Evolutionary conservation across 192 early-diverging fungal genomes (phyloP), one percentile per base, ranked within the genome.

Genomic region (Backusella australiensis): DNA sequence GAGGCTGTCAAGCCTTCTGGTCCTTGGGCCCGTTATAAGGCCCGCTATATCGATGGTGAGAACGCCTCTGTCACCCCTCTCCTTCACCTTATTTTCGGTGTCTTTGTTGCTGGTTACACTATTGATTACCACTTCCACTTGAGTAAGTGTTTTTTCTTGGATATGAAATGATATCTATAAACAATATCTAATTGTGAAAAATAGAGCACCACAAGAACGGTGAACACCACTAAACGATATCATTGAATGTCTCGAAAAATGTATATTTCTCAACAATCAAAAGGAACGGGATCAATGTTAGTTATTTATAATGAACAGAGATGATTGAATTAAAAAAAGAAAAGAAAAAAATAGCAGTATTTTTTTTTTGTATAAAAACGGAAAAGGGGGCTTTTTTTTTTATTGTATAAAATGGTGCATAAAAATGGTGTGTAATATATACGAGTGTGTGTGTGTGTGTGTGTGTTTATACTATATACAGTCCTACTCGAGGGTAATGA

Each of bases 141-240:
- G 83, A 90, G 88, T 89, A 89, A 85, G 87, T 84, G 19, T 70
- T 21, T 52, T 19, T 21, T 6, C 11, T 11, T 26, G 1, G 7
- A 26, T 26, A 23, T 29, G n/a, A 32, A 32, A 32, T 32, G 2
- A 32, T 3, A 32, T 32, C 0, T 32, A 32, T 32, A 32, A 32
- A 32, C 26, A 1, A 14, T 1, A 26, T 63, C 26, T 66, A 14
- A 21, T n/a, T 65, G 29, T 56, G 29, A 39, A 36, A 35, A 35
- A 34, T 75, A 89, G 88, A 86, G 89, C 88, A 92, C 89, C 93
- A 94, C 91, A 94, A 92, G 91, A 90, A 89, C 82, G 90, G 88
- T 68, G 91, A 91, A 81, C 89, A 94, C 90, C 93, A 94, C 82
- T 94, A 92, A 82, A 81, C 42, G 42, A 44, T 17, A 49, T n/a